Percentiles rank a stretch among this genome's conserved stretches.
Conservation (phyloP, 306 rosid genomes). For the Rubus parviflorus region DNA sequence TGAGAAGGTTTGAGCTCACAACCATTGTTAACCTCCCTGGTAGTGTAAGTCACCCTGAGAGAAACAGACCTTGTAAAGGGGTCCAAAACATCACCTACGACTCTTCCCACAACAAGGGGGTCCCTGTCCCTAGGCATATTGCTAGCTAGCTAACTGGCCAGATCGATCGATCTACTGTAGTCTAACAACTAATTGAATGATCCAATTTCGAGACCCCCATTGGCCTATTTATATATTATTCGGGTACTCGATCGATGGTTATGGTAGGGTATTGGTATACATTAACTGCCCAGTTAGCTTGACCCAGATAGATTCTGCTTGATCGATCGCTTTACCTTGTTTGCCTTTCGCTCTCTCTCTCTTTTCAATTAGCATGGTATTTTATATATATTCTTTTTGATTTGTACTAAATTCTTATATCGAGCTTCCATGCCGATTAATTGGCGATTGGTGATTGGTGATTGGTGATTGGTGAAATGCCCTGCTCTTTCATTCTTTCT, state of each 20-base stretch:
- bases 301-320: constrained; percentile 16
- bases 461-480: background rate
- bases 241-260: background rate
- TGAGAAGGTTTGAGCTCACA: constrained; percentile 60
- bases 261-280: background rate
- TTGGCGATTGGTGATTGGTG: background rate
- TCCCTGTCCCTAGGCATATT: constrained; percentile 49
- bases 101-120: constrained; percentile 54
- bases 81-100: constrained; percentile 56
- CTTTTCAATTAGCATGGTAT: background rate
- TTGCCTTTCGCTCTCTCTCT: background rate
- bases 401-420: constrained; percentile 6
- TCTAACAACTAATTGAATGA: background rate
- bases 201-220: background rate
- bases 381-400: background rate
- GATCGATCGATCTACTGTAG: too few species aligned
- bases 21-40: constrained; percentile 51
- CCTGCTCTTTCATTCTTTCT: constrained; percentile 9
- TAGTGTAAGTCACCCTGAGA: constrained; percentile 33
- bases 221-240: constrained; percentile 19
- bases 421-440: background rate
- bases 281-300: background rate
- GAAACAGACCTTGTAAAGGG: constrained; percentile 41
- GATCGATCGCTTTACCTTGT: background rate
- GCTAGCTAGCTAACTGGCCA: background rate